A percentile compares a stretch with the other conserved stretches of the same genome.
These are phyloP conservation scores for Aspergillus ochraceoroseus DNA, from an alignment of 2,329 filamentous ascomycete species.

Conservation along the genomic window DNA sequence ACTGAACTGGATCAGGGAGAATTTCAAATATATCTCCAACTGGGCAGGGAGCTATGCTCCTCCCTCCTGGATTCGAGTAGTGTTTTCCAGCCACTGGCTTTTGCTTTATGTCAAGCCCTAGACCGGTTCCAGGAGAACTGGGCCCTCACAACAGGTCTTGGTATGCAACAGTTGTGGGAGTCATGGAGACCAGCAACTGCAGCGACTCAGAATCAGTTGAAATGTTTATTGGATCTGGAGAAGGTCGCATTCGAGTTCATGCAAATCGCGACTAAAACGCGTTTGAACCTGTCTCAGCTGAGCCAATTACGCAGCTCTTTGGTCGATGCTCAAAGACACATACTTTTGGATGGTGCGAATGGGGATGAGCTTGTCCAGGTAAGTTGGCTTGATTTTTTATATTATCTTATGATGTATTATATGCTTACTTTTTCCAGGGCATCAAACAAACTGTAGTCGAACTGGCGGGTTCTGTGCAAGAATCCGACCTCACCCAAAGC, in stretches of 20 bases:
- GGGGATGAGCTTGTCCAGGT: slow-evolving; percentile 34
- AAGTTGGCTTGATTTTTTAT: slow-evolving; percentile 11
- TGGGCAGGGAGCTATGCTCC: slow-evolving; percentile 34
- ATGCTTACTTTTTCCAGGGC: slow-evolving; percentile 24
- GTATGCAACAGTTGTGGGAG: slow-evolving; percentile 76
- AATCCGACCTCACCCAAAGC: slow-evolving; percentile 25
- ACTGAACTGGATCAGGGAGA: slow-evolving; percentile 49
- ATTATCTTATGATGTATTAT: neutral
- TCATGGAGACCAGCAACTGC: slow-evolving; percentile 60
- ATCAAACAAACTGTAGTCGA: slow-evolving; percentile 39
- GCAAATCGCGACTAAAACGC: slow-evolving; percentile 34
- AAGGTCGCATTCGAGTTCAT: slow-evolving; percentile 36
- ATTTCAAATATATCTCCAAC: slow-evolving; percentile 52
- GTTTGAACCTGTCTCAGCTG: slow-evolving; percentile 35
- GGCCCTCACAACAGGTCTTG: slow-evolving; percentile 67
- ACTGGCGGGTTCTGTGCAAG: slow-evolving; percentile 31
- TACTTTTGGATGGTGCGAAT: slow-evolving; percentile 36
- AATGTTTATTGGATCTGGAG: slow-evolving; percentile 36
- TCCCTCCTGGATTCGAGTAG: slow-evolving; percentile 31
- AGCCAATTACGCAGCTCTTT: slow-evolving; percentile 37
- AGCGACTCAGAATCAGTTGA: slow-evolving; percentile 31
- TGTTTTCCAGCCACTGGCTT: slow-evolving; percentile 27
- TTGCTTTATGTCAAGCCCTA: slow-evolving; percentile 32
- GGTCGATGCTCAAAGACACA: slow-evolving; percentile 36
- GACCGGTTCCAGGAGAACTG: slow-evolving; percentile 64